Evolutionary conservation across 1,284 basidiomycete genomes (phyloP), one percentile per base, ranked within the genome.

Genomic region (Austropuccinia psidii): DNA sequence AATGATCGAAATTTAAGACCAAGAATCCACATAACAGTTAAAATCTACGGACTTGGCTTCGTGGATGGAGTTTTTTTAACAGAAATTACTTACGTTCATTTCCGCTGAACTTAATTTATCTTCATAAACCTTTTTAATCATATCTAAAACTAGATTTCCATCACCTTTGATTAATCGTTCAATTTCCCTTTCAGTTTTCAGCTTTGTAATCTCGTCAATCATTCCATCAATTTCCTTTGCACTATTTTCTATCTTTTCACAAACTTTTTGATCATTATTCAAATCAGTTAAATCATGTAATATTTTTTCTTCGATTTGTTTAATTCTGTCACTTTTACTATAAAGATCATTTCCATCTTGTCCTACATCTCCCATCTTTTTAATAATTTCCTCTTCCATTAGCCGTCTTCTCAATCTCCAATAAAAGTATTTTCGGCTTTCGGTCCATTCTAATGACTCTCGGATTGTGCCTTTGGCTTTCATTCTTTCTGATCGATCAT

Each of bases 401-500:
- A 86, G 78, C 76, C 85, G 82, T 62, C 84, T 80, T 74, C 93
- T 89, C 60, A 94, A 85, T 69, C 91, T 88, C 93, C 92, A 95
- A 85, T 97, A 98, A 86, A 99, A 98, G 81, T 89, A 87, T 94
- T 96, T 74, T 88, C 86, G 74, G 31, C 62, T 67, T 24, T 74
- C 62, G 17, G 17, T 43, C 80, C 80, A 81, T 11, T 77, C 75
- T 86, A 87, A 37, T 87, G 85, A 79, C 86, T 90, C 54, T 89
- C 93, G 80, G 90, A 96, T 80, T 33, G 81, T 81, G 21, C 93
- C 94, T 83, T 98, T 98, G 33, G 94, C 94, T 83, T 96, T 91
- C 95, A 98, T 98, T 75, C 95, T 91, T 75, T 93, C 94, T 54
- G 89, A 86, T n/a, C 75, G 69, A 65, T 93, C 91, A 81, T 97